A percentile compares a stretch with the other conserved stretches of the same genome.
phyloP scores from a whole-genome alignment of 176 grass and related monocot genomes.

The Elaeis guineensis region DNA sequence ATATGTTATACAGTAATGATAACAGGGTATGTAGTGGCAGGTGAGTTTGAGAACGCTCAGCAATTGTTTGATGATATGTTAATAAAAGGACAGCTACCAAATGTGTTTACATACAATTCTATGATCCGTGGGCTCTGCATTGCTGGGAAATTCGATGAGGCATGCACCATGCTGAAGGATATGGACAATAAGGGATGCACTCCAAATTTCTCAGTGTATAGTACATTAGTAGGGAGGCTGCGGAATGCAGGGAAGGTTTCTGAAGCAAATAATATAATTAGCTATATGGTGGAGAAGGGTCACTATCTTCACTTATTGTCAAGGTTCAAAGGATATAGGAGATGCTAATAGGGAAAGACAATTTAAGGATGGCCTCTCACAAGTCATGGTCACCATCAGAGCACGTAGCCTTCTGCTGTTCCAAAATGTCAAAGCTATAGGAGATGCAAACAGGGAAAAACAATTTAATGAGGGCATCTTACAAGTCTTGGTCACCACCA shows the following conservation, averaged over 20 bases:
- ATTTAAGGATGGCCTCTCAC: background rate
- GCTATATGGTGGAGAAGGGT: conserved; percentile 78
- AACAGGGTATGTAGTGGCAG: conserved; percentile 61
- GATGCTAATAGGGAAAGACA: conserved; percentile 30
- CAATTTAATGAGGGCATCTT: background rate
- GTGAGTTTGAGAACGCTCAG: conserved; percentile 60
- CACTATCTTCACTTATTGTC: conserved; percentile 90
- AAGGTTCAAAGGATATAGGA: conserved; percentile 74
- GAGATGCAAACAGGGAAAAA: conserved; percentile 38
- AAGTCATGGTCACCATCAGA: no score
- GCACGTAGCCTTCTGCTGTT: background rate
- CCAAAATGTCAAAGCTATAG: conserved; percentile 18
- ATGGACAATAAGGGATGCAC: conserved; percentile 71
- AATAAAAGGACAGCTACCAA: conserved; percentile 63
- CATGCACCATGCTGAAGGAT: conserved; percentile 69
- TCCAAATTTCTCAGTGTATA: conserved; percentile 90
- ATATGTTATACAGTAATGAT: conserved; percentile 94
- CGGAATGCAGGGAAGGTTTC: conserved; percentile 58
- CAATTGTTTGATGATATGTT: conserved; percentile 80
- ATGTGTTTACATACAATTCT: conserved; percentile 89
- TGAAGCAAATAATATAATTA: conserved; percentile 76
- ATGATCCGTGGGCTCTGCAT: conserved; percentile 69
- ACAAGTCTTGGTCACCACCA: background rate
- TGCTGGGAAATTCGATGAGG: conserved; percentile 71
- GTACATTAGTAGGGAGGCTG: conserved; percentile 56